phyloP scores from a whole-genome alignment of 331 rosid genomes.

The Saraca asoca region DNA sequence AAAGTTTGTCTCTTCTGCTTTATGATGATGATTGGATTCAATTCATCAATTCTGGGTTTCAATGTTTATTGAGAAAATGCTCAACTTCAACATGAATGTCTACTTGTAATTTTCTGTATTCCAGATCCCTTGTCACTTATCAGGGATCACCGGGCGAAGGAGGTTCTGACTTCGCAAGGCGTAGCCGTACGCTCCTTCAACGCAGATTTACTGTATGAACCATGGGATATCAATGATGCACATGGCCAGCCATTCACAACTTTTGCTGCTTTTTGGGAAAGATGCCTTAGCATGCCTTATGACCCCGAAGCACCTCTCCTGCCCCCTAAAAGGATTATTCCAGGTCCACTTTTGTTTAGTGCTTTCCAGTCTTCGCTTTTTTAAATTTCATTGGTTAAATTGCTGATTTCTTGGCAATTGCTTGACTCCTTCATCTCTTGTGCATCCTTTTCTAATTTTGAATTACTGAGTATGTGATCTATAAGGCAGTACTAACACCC shows the following conservation, averaged over 20 bases:
- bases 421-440: too few relatives aligned
- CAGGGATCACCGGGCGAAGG: constrained; percentile 81
- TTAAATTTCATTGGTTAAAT: not conserved
- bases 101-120: constrained; percentile 32
- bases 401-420: constrained; percentile 24
- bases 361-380: constrained; percentile 3
- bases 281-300: constrained; percentile 89
- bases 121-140: constrained; percentile 84
- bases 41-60: constrained; percentile 12
- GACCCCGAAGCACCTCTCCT: constrained; percentile 94
- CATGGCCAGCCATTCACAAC: constrained; percentile 80
- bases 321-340: constrained; percentile 79
- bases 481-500: too few relatives aligned
- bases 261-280: constrained; percentile 77
- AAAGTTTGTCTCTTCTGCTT: constrained; percentile 11
- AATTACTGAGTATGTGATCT: too few relatives aligned
- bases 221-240: constrained; percentile 88
- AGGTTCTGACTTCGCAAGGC: constrained; percentile 70
- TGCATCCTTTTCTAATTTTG: too few relatives aligned
- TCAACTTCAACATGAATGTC: constrained; percentile 2
- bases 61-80: constrained; percentile 17
- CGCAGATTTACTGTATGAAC: constrained; percentile 88
- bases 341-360: constrained; percentile 52
- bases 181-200: constrained; percentile 78
- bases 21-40: constrained; percentile 1